These are phyloP conservation scores for Coemansia sp. DNA, from an alignment of 192 early-diverging fungal genomes.

Conservation along the genomic window DNA sequence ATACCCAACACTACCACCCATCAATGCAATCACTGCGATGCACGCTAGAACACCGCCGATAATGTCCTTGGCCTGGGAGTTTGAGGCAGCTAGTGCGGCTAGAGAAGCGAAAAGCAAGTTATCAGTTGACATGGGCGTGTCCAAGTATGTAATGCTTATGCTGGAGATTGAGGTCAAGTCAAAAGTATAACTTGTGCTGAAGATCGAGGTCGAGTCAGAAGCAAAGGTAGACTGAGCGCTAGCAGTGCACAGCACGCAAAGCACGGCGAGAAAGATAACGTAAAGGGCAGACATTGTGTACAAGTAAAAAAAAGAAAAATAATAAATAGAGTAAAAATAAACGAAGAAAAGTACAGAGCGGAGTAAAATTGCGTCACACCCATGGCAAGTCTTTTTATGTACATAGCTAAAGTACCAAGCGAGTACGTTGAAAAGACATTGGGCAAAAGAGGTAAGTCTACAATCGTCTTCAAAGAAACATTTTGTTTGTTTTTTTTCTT, in stretches of 20 bases:
- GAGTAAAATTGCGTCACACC: no score
- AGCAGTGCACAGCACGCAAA: constrained; percentile 5
- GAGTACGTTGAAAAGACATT: no score
- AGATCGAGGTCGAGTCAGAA: neutral
- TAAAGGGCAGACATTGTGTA: neutral
- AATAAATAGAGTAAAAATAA: neutral
- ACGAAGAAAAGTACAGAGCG: neutral
- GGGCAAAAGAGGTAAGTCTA: neutral
- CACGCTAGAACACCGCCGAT: neutral
- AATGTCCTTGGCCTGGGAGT: neutral
- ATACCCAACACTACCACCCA: neutral
- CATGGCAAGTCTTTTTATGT: no score
- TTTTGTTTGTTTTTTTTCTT: neutral
- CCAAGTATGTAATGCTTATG: neutral
- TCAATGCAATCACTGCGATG: neutral
- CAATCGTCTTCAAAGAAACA: neutral
- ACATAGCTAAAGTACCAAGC: no score
- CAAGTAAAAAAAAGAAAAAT: neutral
- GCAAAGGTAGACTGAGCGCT: neutral
- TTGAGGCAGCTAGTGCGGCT: neutral
- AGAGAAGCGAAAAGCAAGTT: neutral
- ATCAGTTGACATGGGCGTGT: neutral
- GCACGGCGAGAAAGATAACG: neutral
- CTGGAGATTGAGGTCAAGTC: neutral
- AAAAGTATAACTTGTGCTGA: neutral